Percentiles rank a stretch among this genome's conserved stretches.
Conservation (phyloP, 2,329 filamentous ascomycete species). For the Sporothrix curviconia region DNA sequence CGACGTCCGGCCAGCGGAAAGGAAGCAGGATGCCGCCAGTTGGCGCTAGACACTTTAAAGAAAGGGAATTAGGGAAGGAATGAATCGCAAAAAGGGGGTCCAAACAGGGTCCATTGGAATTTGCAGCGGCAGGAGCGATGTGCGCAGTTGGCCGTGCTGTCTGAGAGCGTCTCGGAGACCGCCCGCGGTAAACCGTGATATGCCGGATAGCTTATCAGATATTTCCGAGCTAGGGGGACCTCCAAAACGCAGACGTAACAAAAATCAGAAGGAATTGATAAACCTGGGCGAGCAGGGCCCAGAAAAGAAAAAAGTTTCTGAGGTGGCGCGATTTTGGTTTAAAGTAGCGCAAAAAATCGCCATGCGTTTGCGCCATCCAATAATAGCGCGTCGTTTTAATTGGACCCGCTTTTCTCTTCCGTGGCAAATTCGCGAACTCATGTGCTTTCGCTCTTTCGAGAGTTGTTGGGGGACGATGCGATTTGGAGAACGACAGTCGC, state of each 20-base stretch:
- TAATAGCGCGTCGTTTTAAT: constrained; percentile 13
- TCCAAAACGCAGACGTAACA: background rate
- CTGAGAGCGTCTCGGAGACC: background rate
- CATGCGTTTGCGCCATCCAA: constrained; percentile 1
- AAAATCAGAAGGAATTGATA: background rate
- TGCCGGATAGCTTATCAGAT: background rate
- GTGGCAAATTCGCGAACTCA: constrained; percentile 18
- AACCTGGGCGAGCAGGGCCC: background rate
- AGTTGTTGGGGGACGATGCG: background rate
- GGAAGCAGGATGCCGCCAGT: too few species aligned
- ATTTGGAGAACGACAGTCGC: background rate
- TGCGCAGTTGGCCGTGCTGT: background rate
- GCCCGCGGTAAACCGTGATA: background rate
- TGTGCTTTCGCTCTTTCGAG: constrained; percentile 10
- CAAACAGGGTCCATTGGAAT: background rate
- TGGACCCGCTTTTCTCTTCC: constrained; percentile 2
- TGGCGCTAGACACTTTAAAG: background rate
- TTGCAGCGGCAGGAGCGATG: background rate
- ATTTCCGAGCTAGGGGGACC: constrained; percentile 3
- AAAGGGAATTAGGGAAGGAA: background rate
- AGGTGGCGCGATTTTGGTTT: constrained; percentile 13
- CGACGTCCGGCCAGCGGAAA: constrained; percentile 5
- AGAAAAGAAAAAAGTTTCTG: background rate
- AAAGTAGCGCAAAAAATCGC: constrained; percentile 9
- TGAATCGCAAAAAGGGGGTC: background rate